Percentiles rank a stretch among this genome's conserved stretches.
phyloP scores from a whole-genome alignment of 208 protist genomes.

The Acanthamoeba rhysodes region DNA sequence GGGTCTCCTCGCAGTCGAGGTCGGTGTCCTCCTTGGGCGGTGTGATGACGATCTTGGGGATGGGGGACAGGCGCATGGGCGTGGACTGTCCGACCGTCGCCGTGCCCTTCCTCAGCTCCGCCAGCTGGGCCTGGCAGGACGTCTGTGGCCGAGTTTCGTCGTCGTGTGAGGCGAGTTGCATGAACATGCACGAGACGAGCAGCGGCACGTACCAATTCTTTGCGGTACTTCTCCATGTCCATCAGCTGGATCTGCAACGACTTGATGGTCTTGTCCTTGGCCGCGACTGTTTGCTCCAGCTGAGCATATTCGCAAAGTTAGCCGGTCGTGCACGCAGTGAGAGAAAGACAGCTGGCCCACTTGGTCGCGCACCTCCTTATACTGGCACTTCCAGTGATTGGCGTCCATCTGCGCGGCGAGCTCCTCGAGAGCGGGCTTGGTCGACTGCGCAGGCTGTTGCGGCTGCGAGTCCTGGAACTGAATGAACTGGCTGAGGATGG shows the following conservation, averaged over 20 bases:
- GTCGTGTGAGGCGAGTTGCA: not conserved
- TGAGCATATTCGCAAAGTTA: not conserved
- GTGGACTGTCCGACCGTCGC: not conserved
- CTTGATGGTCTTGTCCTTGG: slow-evolving; percentile 26
- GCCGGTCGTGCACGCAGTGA: not conserved
- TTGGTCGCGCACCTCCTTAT: not conserved
- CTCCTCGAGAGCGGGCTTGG: slow-evolving; percentile 13
- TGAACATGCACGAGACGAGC: not conserved
- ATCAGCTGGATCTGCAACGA: not conserved
- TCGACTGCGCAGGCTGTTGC: not conserved
- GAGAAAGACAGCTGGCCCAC: not conserved
- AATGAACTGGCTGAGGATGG: slow-evolving; percentile 30
- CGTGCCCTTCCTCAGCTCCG: not conserved
- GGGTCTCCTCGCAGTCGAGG: slow-evolving; percentile 1
- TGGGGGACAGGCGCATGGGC: not conserved
- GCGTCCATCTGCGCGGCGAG: slow-evolving; percentile 30
- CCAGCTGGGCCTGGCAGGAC: slow-evolving; percentile 15
- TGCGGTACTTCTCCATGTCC: not conserved
- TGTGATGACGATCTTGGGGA: slow-evolving; percentile 45
- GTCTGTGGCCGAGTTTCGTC: not conserved
- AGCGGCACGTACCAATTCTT: not conserved
- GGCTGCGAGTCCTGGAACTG: slow-evolving; percentile 20
- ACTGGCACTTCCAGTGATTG: slow-evolving; percentile 39
- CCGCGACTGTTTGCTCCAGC: slow-evolving; percentile 12
- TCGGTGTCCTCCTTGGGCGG: slow-evolving; percentile 51